phyloP scores from a whole-genome alignment of 345 rosid genomes.

The Camelina laxa region DNA sequence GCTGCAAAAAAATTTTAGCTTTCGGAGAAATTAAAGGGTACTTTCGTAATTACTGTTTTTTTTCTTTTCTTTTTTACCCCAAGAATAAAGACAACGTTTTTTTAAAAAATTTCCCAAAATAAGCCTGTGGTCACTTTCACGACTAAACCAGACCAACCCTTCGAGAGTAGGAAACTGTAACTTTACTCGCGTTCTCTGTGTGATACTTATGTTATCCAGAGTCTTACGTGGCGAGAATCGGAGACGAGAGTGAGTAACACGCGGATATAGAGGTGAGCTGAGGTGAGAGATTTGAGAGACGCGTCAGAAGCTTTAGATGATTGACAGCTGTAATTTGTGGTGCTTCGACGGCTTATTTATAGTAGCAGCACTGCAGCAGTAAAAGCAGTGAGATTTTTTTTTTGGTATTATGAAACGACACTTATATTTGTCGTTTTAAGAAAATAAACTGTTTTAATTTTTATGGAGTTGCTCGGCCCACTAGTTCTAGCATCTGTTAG shows the following conservation, averaged over 20 bases:
- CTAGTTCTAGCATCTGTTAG: too few species aligned
- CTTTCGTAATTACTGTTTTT: not conserved
- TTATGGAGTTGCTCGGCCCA: not conserved
- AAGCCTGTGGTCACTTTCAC: constrained; percentile 21
- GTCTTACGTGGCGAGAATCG: constrained; percentile 7
- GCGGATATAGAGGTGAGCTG: not conserved
- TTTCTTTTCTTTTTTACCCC: constrained; percentile 8
- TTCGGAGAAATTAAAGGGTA: constrained; percentile 24
- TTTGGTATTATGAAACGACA: constrained; percentile 5
- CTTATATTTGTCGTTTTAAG: not conserved
- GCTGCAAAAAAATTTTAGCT: constrained; percentile 19
- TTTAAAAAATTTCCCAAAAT: not conserved
- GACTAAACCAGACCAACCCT: not conserved
- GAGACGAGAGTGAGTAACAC: not conserved
- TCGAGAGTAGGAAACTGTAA: not conserved
- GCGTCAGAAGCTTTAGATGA: constrained; percentile 32
- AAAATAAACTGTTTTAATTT: not conserved
- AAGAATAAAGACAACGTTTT: constrained; percentile 31
- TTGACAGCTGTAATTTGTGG: constrained; percentile 23
- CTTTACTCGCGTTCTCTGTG: constrained; percentile 13
- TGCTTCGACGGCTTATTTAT: constrained; percentile 19
- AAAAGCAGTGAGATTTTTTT: constrained; percentile 16
- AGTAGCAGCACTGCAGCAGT: not conserved
- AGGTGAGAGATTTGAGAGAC: not conserved
- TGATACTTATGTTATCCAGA: not conserved